Percentiles rank a stretch among this genome's conserved stretches.
These are phyloP conservation scores for Exophiala calicioides DNA, from an alignment of 2,329 filamentous ascomycete genomes.

Conservation along the genomic window DNA sequence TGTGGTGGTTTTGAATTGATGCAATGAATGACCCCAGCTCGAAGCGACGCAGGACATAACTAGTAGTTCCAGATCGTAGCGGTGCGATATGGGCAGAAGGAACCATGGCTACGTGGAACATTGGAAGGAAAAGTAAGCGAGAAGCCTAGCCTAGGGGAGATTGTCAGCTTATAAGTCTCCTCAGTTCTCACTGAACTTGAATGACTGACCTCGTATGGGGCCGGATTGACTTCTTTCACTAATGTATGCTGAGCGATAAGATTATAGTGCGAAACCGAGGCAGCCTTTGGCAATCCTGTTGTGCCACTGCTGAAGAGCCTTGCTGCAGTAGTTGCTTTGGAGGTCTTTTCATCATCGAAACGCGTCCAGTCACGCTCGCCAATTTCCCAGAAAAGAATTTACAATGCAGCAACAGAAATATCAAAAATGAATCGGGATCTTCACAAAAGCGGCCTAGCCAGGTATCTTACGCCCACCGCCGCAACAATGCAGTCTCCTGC, in stretches of 20 bases:
- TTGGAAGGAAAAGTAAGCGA: conserved; percentile 41
- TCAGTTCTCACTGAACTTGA: neutral
- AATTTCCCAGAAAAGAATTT: too few relatives aligned
- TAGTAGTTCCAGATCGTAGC: conserved; percentile 46
- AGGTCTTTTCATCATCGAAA: conserved; percentile 41
- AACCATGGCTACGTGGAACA: conserved; percentile 56
- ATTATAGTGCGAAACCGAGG: conserved; percentile 60
- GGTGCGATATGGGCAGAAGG: conserved; percentile 49
- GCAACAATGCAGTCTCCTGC: too few relatives aligned
- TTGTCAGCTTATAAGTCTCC: neutral
- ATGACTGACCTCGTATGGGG: conserved; percentile 16
- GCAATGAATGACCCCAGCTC: conserved; percentile 44
- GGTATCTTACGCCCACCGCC: too few relatives aligned
- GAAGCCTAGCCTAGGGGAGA: neutral
- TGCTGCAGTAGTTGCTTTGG: conserved; percentile 50
- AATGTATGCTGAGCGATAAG: conserved; percentile 57
- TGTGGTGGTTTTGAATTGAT: conserved; percentile 42
- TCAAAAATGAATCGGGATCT: too few relatives aligned
- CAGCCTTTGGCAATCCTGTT: conserved; percentile 62
- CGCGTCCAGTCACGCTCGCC: conserved; percentile 51
- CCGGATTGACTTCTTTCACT: conserved; percentile 14
- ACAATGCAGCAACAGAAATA: too few relatives aligned
- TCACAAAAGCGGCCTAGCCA: too few relatives aligned
- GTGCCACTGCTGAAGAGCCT: conserved; percentile 60
- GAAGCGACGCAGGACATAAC: conserved; percentile 52